Evolutionary conservation across 2,329 filamentous ascomycete genomes (phyloP).

Genomic region (Colletotrichum paranaense): DNA sequence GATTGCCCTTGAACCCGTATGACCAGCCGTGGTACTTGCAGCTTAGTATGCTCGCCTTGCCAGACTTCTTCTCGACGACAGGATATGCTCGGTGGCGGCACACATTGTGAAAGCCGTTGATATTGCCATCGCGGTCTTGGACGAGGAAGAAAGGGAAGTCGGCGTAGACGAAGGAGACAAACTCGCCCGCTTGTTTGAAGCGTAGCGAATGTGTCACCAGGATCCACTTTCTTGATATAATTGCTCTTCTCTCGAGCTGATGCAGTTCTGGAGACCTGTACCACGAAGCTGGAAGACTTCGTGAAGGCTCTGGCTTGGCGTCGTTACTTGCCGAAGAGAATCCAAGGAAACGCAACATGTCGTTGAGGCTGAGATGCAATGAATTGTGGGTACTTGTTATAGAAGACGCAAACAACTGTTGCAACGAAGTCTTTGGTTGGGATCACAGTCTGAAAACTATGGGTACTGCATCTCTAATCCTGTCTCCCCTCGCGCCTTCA

Average conservation of each 20-base stretch:
- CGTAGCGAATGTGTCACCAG: slow-evolving; percentile 39
- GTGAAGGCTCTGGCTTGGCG: slow-evolving; percentile 25
- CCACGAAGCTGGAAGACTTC: slow-evolving; percentile 41
- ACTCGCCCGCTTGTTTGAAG: slow-evolving; percentile 37
- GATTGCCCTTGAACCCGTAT: slow-evolving; percentile 53
- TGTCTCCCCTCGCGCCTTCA: neutral
- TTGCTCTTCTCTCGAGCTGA: slow-evolving; percentile 51
- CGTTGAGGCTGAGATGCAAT: neutral
- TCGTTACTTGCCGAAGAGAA: slow-evolving; percentile 1
- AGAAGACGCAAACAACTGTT: neutral
- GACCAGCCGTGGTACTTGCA: slow-evolving; percentile 58
- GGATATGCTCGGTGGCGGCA: slow-evolving; percentile 39
- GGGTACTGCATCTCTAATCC: slow-evolving; percentile 10
- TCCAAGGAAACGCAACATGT: slow-evolving; percentile 30
- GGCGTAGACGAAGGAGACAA: slow-evolving; percentile 36
- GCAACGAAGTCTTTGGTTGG: neutral
- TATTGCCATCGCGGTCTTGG: slow-evolving; percentile 37
- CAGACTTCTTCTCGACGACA: slow-evolving; percentile 35
- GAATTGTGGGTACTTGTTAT: neutral
- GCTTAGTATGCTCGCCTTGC: slow-evolving; percentile 33
- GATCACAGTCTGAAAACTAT: neutral
- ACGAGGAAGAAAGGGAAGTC: slow-evolving; percentile 39
- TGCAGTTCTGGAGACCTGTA: slow-evolving; percentile 47
- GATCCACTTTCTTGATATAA: slow-evolving; percentile 51
- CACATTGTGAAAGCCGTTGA: slow-evolving; percentile 39